phyloP scores from a whole-genome alignment of 805 yeast species.

The Candida hispaniensis region DNA sequence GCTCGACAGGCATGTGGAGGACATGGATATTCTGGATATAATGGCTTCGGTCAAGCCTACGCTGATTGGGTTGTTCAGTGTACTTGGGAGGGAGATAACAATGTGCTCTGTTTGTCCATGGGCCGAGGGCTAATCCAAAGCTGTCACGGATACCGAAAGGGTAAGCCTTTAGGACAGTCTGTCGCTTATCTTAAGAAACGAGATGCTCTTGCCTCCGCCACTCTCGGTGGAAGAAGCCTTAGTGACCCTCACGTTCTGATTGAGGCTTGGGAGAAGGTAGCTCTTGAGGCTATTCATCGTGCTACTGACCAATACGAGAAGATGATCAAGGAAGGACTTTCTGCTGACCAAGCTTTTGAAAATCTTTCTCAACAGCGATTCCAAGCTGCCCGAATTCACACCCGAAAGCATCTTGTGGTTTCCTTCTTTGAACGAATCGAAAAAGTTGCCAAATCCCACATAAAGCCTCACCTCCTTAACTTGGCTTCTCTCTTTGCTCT shows the following conservation, averaged over 20 bases:
- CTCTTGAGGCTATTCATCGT: slow-evolving; percentile 27
- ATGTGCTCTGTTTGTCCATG: slow-evolving; percentile 68
- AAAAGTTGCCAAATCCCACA: slow-evolving; percentile 30
- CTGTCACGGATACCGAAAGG: slow-evolving; percentile 33
- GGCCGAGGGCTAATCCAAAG: slow-evolving; percentile 65
- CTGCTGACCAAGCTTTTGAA: slow-evolving; percentile 31
- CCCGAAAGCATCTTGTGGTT: slow-evolving; percentile 31
- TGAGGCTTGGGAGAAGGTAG: slow-evolving; percentile 32
- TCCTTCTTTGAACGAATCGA: slow-evolving; percentile 31
- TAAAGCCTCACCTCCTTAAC: slow-evolving; percentile 41
- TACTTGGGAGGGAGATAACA: slow-evolving; percentile 98
- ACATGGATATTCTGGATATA: slow-evolving; percentile 85
- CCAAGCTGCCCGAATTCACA: slow-evolving; percentile 32
- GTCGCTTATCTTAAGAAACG: slow-evolving; percentile 34
- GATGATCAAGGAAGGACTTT: slow-evolving; percentile 9
- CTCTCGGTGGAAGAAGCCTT: slow-evolving; percentile 22
- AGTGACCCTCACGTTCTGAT: slow-evolving; percentile 24
- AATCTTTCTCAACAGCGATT: slow-evolving; percentile 33
- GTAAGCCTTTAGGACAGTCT: slow-evolving; percentile 38
- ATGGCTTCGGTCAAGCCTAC: slow-evolving; percentile 81
- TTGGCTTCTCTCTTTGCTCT: slow-evolving; percentile 56
- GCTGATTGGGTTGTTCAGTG: slow-evolving; percentile 94
- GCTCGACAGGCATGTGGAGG: slow-evolving; percentile 94
- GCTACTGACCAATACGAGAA: slow-evolving; percentile 24
- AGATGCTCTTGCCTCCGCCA: slow-evolving; percentile 16